Evolutionary conservation across 768 basidiomycete species (phyloP).

Genomic region (Dioszegia hungarica): DNA sequence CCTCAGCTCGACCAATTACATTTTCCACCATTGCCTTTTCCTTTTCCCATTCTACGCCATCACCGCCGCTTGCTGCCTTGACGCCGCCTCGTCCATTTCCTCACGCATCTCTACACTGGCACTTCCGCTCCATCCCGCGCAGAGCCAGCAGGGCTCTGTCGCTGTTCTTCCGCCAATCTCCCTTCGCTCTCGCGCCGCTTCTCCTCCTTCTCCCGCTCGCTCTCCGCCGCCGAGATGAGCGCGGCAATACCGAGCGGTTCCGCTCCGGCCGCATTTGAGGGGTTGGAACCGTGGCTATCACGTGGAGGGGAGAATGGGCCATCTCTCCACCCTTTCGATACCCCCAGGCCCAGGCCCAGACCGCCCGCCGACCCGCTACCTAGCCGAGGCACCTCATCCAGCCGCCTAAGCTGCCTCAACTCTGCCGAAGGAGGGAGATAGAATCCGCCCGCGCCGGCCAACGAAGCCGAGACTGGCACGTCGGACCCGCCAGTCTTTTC

Average conservation of each 20-base stretch:
- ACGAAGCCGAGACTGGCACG: neutral
- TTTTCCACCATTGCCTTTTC: no score
- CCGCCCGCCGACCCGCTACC: neutral
- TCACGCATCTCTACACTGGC: no score
- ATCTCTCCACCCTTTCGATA: neutral
- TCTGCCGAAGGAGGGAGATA: neutral
- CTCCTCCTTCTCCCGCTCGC: conserved; percentile 10
- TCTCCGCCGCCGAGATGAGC: conserved; percentile 19
- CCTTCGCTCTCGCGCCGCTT: neutral
- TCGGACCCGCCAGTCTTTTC: neutral
- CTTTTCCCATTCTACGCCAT: no score
- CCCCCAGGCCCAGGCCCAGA: neutral
- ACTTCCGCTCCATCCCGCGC: no score
- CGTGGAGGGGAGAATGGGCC: neutral
- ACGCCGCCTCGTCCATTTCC: no score
- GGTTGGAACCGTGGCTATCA: neutral
- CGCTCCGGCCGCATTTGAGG: neutral
- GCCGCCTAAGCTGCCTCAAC: neutral
- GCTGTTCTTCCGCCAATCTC: neutral
- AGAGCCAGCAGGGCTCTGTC: no score
- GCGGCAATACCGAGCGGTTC: conserved; percentile 21
- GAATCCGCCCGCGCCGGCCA: neutral
- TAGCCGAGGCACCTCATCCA: neutral
- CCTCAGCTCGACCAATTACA: no score
- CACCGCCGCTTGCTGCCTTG: no score